Evolutionary conservation across 768 basidiomycete genomes (phyloP).

Genomic region (Suillus variegatus): DNA sequence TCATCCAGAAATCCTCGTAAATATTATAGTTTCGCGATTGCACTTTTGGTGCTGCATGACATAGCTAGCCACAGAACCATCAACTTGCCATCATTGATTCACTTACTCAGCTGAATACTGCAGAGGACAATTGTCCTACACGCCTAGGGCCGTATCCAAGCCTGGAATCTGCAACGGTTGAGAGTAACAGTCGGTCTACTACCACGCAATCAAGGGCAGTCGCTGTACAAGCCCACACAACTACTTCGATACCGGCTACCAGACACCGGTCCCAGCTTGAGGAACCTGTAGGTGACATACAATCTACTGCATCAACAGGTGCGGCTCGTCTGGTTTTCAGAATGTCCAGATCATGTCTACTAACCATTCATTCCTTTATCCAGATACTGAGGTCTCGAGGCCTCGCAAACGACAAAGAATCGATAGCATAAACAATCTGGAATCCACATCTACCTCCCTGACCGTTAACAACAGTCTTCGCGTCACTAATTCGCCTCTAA

Average conservation of each 20-base stretch:
- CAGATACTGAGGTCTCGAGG: slow-evolving; percentile 54
- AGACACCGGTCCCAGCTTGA: slow-evolving; percentile 66
- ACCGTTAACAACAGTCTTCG: slow-evolving; percentile 22
- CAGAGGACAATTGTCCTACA: slow-evolving; percentile 53
- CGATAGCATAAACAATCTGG: slow-evolving; percentile 39
- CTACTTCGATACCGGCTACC: slow-evolving; percentile 58
- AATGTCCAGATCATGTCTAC: slow-evolving; percentile 10
- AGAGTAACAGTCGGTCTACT: slow-evolving; percentile 28
- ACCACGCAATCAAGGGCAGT: slow-evolving; percentile 29
- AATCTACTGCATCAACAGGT: slow-evolving; percentile 28
- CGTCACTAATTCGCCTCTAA: slow-evolving; percentile 31
- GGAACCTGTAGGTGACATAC: slow-evolving; percentile 41
- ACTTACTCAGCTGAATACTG: slow-evolving; percentile 53
- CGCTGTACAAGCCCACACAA: slow-evolving; percentile 26
- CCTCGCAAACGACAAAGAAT: slow-evolving; percentile 74
- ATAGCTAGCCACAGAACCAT: slow-evolving; percentile 20
- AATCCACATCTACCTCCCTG: slow-evolving; percentile 34
- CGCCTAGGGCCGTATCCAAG: slow-evolving; percentile 45
- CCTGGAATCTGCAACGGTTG: slow-evolving; percentile 44
- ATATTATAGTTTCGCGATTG: slow-evolving; percentile 16
- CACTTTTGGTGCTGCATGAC: slow-evolving; percentile 28
- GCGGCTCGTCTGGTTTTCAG: slow-evolving; percentile 2
- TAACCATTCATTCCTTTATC: slow-evolving; percentile 7
- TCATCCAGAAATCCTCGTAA: slow-evolving; percentile 21
- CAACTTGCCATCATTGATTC: slow-evolving; percentile 65